Base-by-base conservation (phyloP, 495 filamentous ascomycete species). In the Hyaloscypha finlandica region DNA sequence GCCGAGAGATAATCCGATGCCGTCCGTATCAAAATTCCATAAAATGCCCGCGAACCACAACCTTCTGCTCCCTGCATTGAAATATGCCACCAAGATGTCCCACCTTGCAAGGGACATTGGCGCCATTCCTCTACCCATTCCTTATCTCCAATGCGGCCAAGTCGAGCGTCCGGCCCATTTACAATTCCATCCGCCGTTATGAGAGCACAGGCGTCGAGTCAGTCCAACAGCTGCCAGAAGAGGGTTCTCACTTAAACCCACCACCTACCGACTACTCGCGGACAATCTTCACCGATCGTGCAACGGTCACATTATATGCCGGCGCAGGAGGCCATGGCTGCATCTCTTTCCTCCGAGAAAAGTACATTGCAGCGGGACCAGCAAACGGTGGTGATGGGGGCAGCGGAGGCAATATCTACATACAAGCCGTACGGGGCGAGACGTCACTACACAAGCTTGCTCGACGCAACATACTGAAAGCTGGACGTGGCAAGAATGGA, bases 331-430 rank as follows among this genome's bases (percentile, higher is more conserved):
- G 95, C 0, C 84, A 97, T 70, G 95, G 95, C 59, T 99, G 95
- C 74, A 90, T 97, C 59, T 94, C 95, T 0, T 99, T 96, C 75
- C 80, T 96, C 45, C 88, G 93, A 2, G 95, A 99, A 71, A 93
- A 93, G 65, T 98, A 87, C 76, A 81, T 97, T 29, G 84, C 87
- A 56, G 84, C 92, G 62, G 95, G 95, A 0, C 94, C 94, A n/a
- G 83, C 95, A n/a, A 97, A 98, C 77, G 96, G 95, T 57, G 95
- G 95, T 58, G 92, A 98, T 76, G 95, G 95, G 33, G 95, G 95
- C 16, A 90, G 85, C 60, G 95, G 95, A 55, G 95, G 95, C 22
- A 94, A 89, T 71, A 80, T 99, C 67, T 98, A 95, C 79, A 95
- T 99, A 63, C 96, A 97, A 76, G 94, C 95, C 4, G 88, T 97